Evolutionary conservation across 2,329 filamentous ascomycete species (phyloP).

Genomic region (Reticulascus tulasneorum): DNA sequence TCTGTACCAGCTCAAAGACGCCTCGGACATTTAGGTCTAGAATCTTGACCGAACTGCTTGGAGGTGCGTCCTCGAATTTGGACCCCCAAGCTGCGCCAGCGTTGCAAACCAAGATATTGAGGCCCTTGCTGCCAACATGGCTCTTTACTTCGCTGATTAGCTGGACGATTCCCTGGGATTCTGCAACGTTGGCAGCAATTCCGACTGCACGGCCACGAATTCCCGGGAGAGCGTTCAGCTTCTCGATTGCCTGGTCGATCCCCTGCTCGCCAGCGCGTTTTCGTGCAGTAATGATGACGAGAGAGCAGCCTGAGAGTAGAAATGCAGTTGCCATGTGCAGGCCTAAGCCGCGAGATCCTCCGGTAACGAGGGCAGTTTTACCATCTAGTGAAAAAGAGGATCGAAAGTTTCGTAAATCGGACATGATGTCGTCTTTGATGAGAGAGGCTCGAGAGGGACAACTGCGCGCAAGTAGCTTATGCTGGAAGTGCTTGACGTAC

Average conservation of each 20-base stretch:
- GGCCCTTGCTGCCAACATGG: conserved; percentile 51
- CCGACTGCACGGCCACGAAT: conserved; percentile 57
- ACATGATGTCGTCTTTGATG: conserved; percentile 23
- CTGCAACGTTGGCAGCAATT: conserved; percentile 62
- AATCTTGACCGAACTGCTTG: conserved; percentile 61
- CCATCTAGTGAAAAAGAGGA: conserved; percentile 26
- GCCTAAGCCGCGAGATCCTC: conserved; percentile 47
- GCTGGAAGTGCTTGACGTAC: too few relatives aligned
- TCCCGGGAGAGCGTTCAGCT: conserved; percentile 59
- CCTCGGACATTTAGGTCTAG: conserved; percentile 69
- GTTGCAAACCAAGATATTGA: conserved; percentile 69
- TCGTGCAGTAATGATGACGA: conserved; percentile 70
- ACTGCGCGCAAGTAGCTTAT: too few relatives aligned
- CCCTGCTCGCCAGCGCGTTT: conserved; percentile 57
- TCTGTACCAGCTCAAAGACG: conserved; percentile 64
- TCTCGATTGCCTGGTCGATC: conserved; percentile 57
- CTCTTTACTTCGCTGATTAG: conserved; percentile 51
- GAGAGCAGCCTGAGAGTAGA: conserved; percentile 65
- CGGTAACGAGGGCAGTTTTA: conserved; percentile 44
- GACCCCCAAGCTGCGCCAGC: conserved; percentile 69
- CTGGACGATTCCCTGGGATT: conserved; percentile 56
- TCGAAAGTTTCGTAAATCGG: conserved; percentile 22
- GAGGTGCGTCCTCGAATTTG: conserved; percentile 58
- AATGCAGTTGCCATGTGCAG: conserved; percentile 63
- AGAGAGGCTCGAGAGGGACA: too few relatives aligned